Evolutionary conservation across 2,329 filamentous ascomycete species (phyloP).

Genomic region (Cadophora gregata): DNA sequence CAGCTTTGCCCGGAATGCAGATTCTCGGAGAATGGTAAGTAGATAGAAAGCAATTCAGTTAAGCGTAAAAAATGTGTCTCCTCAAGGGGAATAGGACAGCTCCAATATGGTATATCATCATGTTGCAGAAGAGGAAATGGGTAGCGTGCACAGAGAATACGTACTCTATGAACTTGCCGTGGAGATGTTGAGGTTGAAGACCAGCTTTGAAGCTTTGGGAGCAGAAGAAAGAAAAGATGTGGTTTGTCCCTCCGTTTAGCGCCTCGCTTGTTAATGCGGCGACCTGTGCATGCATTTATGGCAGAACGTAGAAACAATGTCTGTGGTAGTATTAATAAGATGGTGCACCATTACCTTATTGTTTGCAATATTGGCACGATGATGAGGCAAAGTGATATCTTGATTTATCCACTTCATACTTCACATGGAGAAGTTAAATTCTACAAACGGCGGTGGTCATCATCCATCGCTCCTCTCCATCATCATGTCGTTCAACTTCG

Average conservation of each 20-base stretch:
- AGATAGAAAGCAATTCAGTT: conserved; percentile 33
- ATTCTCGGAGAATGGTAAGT: neutral
- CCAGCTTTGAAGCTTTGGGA: conserved; percentile 1
- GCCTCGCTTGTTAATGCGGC: conserved; percentile 8
- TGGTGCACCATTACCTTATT: no score
- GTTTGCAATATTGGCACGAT: no score
- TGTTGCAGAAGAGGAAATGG: conserved; percentile 20
- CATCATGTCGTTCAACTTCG: neutral
- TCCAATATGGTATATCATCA: conserved; percentile 45
- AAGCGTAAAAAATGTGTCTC: conserved; percentile 42
- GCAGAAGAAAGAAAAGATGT: conserved; percentile 14
- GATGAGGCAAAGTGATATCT: no score
- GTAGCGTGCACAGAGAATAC: conserved; percentile 13
- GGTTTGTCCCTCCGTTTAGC: conserved; percentile 1
- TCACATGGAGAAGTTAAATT: neutral
- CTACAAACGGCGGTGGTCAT: neutral
- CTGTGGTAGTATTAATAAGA: no score
- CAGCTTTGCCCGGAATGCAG: conserved; percentile 21
- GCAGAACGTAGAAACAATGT: neutral
- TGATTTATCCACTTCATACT: no score
- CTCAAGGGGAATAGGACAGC: conserved; percentile 46
- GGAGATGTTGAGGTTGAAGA: neutral
- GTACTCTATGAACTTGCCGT: conserved; percentile 5
- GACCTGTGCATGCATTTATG: neutral
- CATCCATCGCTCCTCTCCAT: neutral